Conservation (phyloP, 495 filamentous ascomycete species). For the Lophiostoma macrostomum region DNA sequence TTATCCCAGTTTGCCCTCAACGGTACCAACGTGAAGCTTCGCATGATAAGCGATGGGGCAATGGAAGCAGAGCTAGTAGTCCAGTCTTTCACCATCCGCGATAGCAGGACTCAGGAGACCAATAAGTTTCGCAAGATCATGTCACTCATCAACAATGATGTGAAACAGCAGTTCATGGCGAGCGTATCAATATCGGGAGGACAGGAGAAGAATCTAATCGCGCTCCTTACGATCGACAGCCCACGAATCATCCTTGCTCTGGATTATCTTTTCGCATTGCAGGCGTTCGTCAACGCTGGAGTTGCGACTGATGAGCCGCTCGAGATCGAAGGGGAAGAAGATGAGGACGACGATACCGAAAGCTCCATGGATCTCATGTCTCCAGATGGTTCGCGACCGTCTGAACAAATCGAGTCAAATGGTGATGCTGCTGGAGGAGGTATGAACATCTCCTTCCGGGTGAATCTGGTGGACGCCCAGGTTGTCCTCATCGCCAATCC, state of each 20-base stretch:
- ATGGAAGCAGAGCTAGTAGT: conserved; percentile 91
- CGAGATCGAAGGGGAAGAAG: conserved; percentile 53
- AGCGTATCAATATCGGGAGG: conserved; percentile 90
- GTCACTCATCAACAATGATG: conserved; percentile 89
- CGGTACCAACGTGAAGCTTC: conserved; percentile 82
- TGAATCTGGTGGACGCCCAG: conserved; percentile 93
- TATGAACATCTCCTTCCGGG: conserved; percentile 81
- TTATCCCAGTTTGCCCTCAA: conserved; percentile 92
- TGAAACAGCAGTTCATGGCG: conserved; percentile 96
- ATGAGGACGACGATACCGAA: conserved; percentile 60
- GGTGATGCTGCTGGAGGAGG: conserved; percentile 35
- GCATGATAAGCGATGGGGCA: conserved; percentile 91
- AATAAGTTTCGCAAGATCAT: conserved; percentile 99
- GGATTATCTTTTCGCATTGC: conserved; percentile 89
- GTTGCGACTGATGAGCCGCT: conserved; percentile 60
- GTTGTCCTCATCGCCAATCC: conserved; percentile 95
- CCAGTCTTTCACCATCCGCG: conserved; percentile 89
- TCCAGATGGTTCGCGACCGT: conserved; percentile 31
- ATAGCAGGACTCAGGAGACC: conserved; percentile 77
- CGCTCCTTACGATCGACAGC: conserved; percentile 92
- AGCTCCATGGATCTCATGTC: conserved; percentile 35
- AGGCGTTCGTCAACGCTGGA: conserved; percentile 70
- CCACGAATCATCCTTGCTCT: conserved; percentile 91
- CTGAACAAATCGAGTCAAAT: conserved; percentile 38
- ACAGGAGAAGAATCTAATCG: conserved; percentile 76